Percentiles rank a stretch among this genome's conserved stretches.
phyloP scores from a whole-genome alignment of 148 eudicot species.

The Vaccinium corymbosum region DNA sequence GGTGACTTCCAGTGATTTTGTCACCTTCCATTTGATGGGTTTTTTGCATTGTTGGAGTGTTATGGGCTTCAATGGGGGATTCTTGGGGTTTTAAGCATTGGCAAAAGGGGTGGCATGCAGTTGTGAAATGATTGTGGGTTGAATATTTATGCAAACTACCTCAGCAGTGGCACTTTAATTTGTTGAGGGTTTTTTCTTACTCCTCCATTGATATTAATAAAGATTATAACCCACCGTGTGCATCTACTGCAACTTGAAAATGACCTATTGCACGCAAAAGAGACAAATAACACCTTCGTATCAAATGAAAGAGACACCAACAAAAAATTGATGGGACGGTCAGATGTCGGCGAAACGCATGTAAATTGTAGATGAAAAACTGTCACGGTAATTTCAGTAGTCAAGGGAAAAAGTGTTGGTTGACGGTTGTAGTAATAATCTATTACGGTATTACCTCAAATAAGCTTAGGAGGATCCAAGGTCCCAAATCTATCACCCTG shows the following conservation, averaged over 20 bases:
- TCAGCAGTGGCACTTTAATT: neutral
- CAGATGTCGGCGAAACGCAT: no score
- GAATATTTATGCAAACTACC: neutral
- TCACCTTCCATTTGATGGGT: slow-evolving; percentile 33
- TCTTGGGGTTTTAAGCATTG: neutral
- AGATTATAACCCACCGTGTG: no score
- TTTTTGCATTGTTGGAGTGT: slow-evolving; percentile 12
- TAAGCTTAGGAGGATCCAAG: neutral
- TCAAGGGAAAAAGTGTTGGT: neutral
- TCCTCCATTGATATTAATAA: no score
- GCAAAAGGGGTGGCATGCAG: neutral
- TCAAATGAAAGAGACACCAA: no score
- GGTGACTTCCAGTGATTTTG: slow-evolving; percentile 26
- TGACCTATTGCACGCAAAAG: no score
- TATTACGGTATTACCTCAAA: neutral
- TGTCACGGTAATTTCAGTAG: no score
- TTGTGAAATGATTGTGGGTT: slow-evolving; percentile 1
- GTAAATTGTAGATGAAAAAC: no score
- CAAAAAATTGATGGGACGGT: no score
- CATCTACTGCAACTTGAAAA: no score
- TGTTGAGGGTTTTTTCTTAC: neutral
- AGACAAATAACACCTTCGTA: no score
- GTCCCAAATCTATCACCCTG: no score
- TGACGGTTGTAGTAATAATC: neutral
- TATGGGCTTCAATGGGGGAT: neutral